Evolutionary conservation across 129 eudicot species (phyloP).

Genomic region (Flaveria bidentis): DNA sequence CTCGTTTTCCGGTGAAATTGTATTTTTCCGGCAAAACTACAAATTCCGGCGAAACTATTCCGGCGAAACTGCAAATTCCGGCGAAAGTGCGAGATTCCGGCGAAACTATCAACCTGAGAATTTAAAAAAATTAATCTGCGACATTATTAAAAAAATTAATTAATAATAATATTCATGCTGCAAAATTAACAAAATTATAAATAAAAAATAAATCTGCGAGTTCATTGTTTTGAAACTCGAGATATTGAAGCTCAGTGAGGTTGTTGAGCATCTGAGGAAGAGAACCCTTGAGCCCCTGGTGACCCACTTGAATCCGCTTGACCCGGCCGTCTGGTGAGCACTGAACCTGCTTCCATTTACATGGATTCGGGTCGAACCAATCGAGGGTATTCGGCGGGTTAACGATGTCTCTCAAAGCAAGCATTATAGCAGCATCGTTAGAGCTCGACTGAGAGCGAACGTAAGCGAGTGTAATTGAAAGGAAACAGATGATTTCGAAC

Average conservation of each 20-base stretch:
- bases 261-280: conserved; percentile 53
- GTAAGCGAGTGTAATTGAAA: neutral
- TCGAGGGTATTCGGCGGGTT: conserved; percentile 48
- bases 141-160: too few relatives aligned
- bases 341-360: conserved; percentile 55
- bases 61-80: too few relatives aligned
- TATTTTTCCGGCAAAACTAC: too few relatives aligned
- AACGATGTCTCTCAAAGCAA: conserved; percentile 36
- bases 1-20: too few relatives aligned
- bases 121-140: too few relatives aligned
- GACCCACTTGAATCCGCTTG: conserved; percentile 72
- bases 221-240: conserved; percentile 54
- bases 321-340: conserved; percentile 61
- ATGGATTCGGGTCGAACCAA: conserved; percentile 66
- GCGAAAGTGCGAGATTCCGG: too few relatives aligned
- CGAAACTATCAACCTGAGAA: too few relatives aligned
- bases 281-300: conserved; percentile 47
- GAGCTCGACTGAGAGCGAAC: conserved; percentile 38
- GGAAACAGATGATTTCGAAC: neutral
- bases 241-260: conserved; percentile 49
- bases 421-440: conserved; percentile 58
- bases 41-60: too few relatives aligned
- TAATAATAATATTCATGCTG: too few relatives aligned
- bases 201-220: conserved; percentile 14
- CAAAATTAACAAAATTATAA: too few relatives aligned